Base-by-base conservation (phyloP, 164 flowering plant genomes). In the Santalum album region DNA sequence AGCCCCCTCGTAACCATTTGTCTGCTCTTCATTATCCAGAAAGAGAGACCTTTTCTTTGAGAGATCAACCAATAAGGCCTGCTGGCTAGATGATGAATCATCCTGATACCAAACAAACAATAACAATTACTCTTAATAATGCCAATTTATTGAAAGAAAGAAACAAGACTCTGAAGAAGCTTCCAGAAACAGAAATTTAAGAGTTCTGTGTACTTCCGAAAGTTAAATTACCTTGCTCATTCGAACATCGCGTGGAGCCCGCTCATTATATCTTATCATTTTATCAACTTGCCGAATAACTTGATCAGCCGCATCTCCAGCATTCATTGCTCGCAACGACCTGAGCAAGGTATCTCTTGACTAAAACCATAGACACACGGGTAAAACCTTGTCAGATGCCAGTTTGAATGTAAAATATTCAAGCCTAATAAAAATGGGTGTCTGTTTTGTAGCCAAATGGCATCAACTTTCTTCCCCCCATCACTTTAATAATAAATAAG, bases 271-370 rank as follows among this genome's bases (percentile, higher is more conserved):
- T 67, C 69, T 94, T 25, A 86, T 56, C 65, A 85, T 66, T 71
- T 86, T 94, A 57, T 83, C 97, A 65, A 85, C 86, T 70, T 87
- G 96, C 53, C 99, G 72, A 53, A 90, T 68, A 56, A 75, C 95
- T 66, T 94, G 99, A 72, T 90, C 99, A 65, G 92, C 97, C 26
- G 90, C 96, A 68, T 90, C 99, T 42, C 92, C 99, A 64, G 97
- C 97, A 84, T 90, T 90, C 83, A 87, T 83, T 58, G 80, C 77
- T 27, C 89, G 81, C 62, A 94, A 65, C 27, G 76, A 79, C 70
- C 78, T 76, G 16, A 94, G 58, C 70, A 94, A 70, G 60, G 62
- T 80, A 45, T 94, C 99, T 69, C 97, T 85, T 43, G 97, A 82
- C 99, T 94, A 75, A 51, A 50, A 15, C 15, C 24, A 45, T 29